Conservation (phyloP, 306 rosid species). For the Lathyrus tuberosus region DNA sequence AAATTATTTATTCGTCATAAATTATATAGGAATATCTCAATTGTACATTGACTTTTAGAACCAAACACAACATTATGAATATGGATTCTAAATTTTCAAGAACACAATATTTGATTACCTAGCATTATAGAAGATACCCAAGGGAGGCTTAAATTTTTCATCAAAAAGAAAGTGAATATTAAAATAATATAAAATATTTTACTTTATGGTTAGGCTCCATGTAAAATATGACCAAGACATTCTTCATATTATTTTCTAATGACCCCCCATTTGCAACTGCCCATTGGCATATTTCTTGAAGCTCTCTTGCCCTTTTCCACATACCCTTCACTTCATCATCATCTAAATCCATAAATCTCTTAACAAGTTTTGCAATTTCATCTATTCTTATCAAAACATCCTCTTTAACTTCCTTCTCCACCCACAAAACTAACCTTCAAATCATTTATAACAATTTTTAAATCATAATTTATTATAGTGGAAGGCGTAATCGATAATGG, state of each 20-base stretch:
- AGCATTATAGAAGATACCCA: not conserved
- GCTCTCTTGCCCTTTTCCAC: conserved; percentile 47
- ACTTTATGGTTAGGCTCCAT: not conserved
- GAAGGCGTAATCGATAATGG: too few species aligned
- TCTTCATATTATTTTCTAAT: conserved; percentile 37
- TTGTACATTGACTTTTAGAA: not conserved
- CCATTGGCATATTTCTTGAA: conserved; percentile 34
- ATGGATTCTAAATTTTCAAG: not conserved
- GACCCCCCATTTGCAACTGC: conserved; percentile 53
- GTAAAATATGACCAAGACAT: conserved; percentile 35
- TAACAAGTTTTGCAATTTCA: conserved; percentile 48
- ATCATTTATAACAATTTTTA: too few species aligned
- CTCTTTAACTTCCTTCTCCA: conserved; percentile 36
- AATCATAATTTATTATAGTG: too few species aligned
- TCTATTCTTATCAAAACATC: conserved; percentile 41
- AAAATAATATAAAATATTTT: conserved; percentile 4
- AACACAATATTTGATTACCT: not conserved
- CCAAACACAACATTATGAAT: not conserved
- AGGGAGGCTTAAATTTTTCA: not conserved
- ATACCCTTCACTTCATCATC: conserved; percentile 41
- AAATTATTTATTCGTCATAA: too few species aligned
- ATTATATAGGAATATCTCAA: too few species aligned
- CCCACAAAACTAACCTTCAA: conserved; percentile 40
- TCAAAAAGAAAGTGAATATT: not conserved
- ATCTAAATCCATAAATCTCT: conserved; percentile 51